Percentiles rank a stretch among this genome's conserved stretches.
These are phyloP conservation scores for Tolypocladium sp. DNA, from an alignment of 2,329 filamentous ascomycete genomes.

Conservation along the genomic window DNA sequence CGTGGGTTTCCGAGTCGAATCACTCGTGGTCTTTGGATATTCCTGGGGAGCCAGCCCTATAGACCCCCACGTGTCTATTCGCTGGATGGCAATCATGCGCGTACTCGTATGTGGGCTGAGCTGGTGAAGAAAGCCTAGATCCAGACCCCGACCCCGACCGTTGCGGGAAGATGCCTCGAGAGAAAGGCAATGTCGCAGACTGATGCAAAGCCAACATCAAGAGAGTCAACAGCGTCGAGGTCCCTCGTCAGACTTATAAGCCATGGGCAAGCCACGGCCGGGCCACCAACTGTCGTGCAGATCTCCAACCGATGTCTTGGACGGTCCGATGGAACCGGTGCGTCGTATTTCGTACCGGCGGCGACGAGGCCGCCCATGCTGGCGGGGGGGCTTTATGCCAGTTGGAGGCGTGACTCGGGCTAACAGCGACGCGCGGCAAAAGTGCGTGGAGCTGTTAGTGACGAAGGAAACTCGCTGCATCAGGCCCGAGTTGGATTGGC, in stretches of 20 bases:
- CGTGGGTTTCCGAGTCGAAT: background rate
- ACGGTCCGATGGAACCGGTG: background rate
- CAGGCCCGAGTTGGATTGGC: background rate
- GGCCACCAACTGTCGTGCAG: background rate
- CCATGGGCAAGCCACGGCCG: background rate
- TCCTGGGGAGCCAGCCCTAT: background rate
- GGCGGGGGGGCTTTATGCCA: no score
- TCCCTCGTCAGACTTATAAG: background rate
- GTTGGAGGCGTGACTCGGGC: no score
- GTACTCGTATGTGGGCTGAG: background rate
- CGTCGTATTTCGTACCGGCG: slow-evolving; percentile 3
- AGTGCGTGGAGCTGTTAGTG: no score
- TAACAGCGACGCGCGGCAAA: no score
- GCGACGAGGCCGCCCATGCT: background rate
- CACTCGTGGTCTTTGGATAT: background rate
- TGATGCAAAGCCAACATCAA: background rate
- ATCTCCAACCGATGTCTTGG: background rate
- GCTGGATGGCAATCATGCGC: background rate
- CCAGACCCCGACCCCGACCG: background rate
- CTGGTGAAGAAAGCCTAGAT: background rate
- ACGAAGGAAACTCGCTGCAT: background rate
- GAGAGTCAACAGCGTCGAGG: background rate
- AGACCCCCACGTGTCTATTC: background rate
- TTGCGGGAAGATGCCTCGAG: background rate
- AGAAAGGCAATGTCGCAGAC: no score